Conservation (phyloP, 2,329 filamentous ascomycete species). For the Bipolaris cookei region DNA sequence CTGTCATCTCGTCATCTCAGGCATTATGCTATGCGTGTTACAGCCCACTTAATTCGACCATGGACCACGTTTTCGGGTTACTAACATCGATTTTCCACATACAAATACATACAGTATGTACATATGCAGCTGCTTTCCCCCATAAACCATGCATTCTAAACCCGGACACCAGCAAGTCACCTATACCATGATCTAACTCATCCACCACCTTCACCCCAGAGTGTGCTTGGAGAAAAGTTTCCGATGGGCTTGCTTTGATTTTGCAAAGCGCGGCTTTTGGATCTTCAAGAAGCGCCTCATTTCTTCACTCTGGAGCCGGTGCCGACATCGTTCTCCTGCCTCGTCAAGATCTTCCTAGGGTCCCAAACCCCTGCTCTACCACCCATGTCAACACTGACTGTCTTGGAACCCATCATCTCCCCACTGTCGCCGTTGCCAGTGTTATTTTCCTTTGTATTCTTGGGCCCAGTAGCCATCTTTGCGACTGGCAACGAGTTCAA, state of each 20-base stretch:
- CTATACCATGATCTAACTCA: no score
- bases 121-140: background rate
- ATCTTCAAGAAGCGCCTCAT: background rate
- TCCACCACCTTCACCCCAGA: no score
- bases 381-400: conserved; percentile 17
- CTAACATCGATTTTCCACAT: no score
- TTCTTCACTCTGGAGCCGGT: background rate
- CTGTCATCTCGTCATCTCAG: background rate
- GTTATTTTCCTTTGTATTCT: conserved; percentile 12
- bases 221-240: no score
- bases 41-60: background rate
- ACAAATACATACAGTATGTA: no score
- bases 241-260: no score
- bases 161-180: background rate
- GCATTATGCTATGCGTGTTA: background rate
- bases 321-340: conserved; percentile 22
- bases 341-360: conserved; percentile 35
- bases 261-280: no score
- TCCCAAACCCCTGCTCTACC: conserved; percentile 36
- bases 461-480: conserved; percentile 13
- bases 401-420: conserved; percentile 17
- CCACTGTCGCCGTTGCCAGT: background rate
- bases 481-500: conserved; percentile 8
- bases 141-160: background rate
- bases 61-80: background rate